A percentile compares a stretch with the other conserved stretches of the same genome.
Conservation (phyloP, 2,329 filamentous ascomycete species). For the Chrysoporthe deuterocubensis region DNA sequence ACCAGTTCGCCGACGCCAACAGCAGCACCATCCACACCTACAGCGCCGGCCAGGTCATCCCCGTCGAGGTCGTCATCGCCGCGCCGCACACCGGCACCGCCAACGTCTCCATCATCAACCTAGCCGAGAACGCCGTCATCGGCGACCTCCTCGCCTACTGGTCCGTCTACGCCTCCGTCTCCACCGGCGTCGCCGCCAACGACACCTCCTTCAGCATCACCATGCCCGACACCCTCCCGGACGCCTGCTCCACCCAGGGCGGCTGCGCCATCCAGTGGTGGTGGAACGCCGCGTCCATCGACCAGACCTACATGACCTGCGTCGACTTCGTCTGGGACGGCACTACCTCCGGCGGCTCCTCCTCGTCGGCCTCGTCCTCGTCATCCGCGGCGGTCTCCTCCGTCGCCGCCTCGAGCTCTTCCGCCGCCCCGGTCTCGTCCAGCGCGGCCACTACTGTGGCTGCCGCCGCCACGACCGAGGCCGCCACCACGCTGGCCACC, state of each 20-base stretch:
- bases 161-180: constrained; percentile 53
- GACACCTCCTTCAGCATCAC: constrained; percentile 57
- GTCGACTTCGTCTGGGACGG: constrained; percentile 49
- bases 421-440: background rate
- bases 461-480: constrained; percentile 15
- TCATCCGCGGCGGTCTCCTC: constrained; percentile 5
- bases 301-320: constrained; percentile 61
- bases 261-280: constrained; percentile 58
- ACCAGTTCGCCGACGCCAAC: constrained; percentile 59
- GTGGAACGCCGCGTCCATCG: constrained; percentile 49
- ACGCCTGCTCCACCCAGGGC: constrained; percentile 49
- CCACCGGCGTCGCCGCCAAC: constrained; percentile 44
- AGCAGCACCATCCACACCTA: constrained; percentile 53
- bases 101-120: constrained; percentile 59
- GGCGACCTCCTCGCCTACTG: constrained; percentile 51
- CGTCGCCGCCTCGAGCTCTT: constrained; percentile 8
- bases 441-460: background rate
- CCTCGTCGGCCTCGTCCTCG: constrained; percentile 2
- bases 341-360: constrained; percentile 12
- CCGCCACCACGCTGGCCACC: constrained; percentile 24
- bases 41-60: constrained; percentile 51
- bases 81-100: constrained; percentile 59
- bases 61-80: constrained; percentile 49
- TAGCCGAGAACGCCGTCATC: constrained; percentile 52
- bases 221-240: constrained; percentile 52